phyloP scores from a whole-genome alignment of 441 rosid genomes.

The Syzygium malaccense region DNA sequence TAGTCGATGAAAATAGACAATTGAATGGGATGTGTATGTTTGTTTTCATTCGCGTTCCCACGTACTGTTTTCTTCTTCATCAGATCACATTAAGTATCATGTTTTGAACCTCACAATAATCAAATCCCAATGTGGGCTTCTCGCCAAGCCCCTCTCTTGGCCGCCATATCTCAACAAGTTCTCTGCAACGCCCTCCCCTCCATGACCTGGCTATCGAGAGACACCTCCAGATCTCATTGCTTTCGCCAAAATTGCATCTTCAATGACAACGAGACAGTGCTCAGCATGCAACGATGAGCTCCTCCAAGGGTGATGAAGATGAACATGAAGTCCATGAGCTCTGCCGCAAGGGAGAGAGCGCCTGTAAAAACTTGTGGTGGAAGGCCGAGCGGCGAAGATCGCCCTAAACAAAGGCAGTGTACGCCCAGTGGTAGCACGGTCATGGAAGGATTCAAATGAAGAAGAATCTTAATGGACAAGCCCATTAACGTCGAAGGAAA shows the following conservation, averaged over 20 bases:
- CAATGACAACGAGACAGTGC: background rate
- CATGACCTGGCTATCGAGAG: background rate
- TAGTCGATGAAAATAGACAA: background rate
- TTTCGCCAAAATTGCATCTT: background rate
- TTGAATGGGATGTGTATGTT: background rate
- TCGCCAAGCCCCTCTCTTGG: background rate
- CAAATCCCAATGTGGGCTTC: background rate
- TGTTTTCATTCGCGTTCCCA: background rate
- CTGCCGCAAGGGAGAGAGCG: too few relatives aligned
- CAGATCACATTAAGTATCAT: background rate
- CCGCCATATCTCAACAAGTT: background rate
- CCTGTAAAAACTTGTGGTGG: accelerated
- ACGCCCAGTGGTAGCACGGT: background rate
- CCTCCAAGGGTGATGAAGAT: background rate
- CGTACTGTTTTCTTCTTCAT: background rate
- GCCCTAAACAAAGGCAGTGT: background rate
- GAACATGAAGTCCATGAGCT: background rate
- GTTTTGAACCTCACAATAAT: background rate
- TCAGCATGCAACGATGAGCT: background rate
- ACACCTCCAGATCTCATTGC: background rate
- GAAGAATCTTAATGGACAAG: background rate
- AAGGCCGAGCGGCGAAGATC: background rate
- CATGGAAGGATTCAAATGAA: background rate
- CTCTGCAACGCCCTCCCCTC: background rate
- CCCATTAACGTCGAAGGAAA: background rate